These are phyloP conservation scores for Elasticomyces elasticus DNA, from an alignment of 495 filamentous ascomycete species.

Conservation along the genomic window DNA sequence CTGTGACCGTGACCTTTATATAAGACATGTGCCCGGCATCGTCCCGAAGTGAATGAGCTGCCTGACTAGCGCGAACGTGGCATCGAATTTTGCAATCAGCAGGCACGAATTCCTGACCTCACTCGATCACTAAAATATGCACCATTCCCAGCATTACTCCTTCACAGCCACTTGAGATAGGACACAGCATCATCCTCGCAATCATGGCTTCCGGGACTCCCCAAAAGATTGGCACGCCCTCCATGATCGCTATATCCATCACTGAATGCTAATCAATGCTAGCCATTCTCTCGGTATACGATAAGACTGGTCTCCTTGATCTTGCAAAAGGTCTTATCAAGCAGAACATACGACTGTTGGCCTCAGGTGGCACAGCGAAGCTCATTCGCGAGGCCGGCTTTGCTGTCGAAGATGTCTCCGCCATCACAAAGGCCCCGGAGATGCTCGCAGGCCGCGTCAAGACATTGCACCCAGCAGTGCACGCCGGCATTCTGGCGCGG, in stretches of 20 bases:
- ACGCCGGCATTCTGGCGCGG: conserved; percentile 79
- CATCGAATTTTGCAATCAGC: too few relatives aligned
- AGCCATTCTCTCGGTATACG: conserved; percentile 95
- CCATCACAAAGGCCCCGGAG: conserved; percentile 96
- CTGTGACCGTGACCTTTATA: too few relatives aligned
- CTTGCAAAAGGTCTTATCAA: conserved; percentile 88
- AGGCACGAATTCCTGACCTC: too few relatives aligned
- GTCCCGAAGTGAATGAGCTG: too few relatives aligned
- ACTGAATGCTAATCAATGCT: not conserved
- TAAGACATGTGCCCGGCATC: too few relatives aligned
- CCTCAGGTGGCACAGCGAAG: conserved; percentile 85
- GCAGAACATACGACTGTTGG: conserved; percentile 83
- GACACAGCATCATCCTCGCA: not conserved
- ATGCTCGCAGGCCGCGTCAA: conserved; percentile 95
- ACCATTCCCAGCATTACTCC: too few relatives aligned
- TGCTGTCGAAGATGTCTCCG: conserved; percentile 90
- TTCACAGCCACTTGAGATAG: not conserved
- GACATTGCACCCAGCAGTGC: conserved; percentile 91
- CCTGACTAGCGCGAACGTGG: too few relatives aligned
- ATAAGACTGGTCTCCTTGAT: conserved; percentile 95
- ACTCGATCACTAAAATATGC: too few relatives aligned
- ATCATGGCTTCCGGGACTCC: conserved; percentile 3
- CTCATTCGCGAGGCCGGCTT: conserved; percentile 94
- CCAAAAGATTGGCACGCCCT: conserved; percentile 5
- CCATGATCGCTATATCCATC: not conserved